Conservation (phyloP, 2,329 filamentous ascomycete genomes). For the Penicillium sp. region DNA sequence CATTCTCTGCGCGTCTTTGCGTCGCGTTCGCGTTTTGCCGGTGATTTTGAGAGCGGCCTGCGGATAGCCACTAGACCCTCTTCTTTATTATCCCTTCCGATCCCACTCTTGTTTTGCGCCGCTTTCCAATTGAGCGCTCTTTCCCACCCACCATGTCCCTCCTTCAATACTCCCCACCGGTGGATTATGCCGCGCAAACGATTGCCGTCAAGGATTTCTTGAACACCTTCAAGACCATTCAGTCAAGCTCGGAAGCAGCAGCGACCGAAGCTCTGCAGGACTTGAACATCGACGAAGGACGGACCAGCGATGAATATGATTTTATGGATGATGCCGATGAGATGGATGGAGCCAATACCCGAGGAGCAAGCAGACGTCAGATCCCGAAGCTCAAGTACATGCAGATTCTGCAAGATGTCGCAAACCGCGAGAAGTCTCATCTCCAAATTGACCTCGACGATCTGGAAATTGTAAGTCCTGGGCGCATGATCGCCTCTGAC, state of each 20-base stretch:
- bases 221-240: conserved; percentile 75
- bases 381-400: conserved; percentile 82
- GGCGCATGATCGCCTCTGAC: background rate
- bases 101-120: conserved; percentile 25
- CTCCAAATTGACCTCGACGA: conserved; percentile 90
- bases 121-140: conserved; percentile 21
- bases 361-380: conserved; percentile 52
- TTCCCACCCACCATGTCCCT: conserved; percentile 70
- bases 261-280: conserved; percentile 80
- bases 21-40: conserved; percentile 12
- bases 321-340: conserved; percentile 83
- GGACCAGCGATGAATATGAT: conserved; percentile 85
- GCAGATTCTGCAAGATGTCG: conserved; percentile 80
- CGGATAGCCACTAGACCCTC: conserved; percentile 12
- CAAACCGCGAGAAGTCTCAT: conserved; percentile 75
- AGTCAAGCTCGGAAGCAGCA: conserved; percentile 63
- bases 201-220: conserved; percentile 82
- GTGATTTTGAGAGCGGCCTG: conserved; percentile 14
- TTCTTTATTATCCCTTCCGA: conserved; percentile 13
- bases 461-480: conserved; percentile 64
- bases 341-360: conserved; percentile 42
- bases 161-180: conserved; percentile 72
- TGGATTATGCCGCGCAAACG: conserved; percentile 87
- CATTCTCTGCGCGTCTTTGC: conserved; percentile 18
- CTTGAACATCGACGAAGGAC: conserved; percentile 84